Evolutionary conservation across 768 basidiomycete genomes (phyloP).

Genomic region (Rhizopogon vesiculosus): DNA sequence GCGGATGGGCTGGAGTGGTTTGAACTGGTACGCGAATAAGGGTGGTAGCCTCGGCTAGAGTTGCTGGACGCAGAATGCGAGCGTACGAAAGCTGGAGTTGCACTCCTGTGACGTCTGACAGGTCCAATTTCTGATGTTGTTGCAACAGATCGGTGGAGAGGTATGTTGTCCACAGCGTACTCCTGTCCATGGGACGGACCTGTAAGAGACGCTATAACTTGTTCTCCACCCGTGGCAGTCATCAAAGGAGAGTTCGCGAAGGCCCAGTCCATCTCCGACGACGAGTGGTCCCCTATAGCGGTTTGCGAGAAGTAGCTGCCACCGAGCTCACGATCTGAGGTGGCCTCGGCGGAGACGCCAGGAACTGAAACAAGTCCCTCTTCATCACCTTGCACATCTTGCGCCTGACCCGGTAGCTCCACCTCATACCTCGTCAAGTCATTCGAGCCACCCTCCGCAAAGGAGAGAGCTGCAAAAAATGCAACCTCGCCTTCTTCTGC

Average conservation of each 20-base stretch:
- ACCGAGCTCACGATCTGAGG: slow-evolving; percentile 18
- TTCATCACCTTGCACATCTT: slow-evolving; percentile 54
- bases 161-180: slow-evolving; percentile 44
- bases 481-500: slow-evolving; percentile 28
- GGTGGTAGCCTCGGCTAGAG: slow-evolving; percentile 49
- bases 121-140: slow-evolving; percentile 45
- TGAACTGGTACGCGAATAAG: slow-evolving; percentile 38
- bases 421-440: slow-evolving; percentile 57
- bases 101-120: slow-evolving; percentile 66
- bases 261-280: slow-evolving; percentile 21
- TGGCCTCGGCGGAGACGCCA: slow-evolving; percentile 14
- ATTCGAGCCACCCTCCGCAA: slow-evolving; percentile 26
- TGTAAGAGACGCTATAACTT: slow-evolving; percentile 42
- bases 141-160: slow-evolving; percentile 20
- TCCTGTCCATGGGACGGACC: slow-evolving; percentile 66
- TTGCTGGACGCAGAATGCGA: slow-evolving; percentile 43
- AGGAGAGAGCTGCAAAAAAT: slow-evolving; percentile 18
- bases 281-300: slow-evolving; percentile 10
- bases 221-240: slow-evolving; percentile 27
- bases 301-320: slow-evolving; percentile 19
- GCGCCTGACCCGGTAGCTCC: slow-evolving; percentile 49
- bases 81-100: slow-evolving; percentile 63
- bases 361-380: slow-evolving; percentile 44
- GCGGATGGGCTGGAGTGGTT: slow-evolving; percentile 26
- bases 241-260: slow-evolving; percentile 12